Evolutionary conservation across 176 grass and related monocot species (phyloP).

Genomic region (Cocos nucifera): DNA sequence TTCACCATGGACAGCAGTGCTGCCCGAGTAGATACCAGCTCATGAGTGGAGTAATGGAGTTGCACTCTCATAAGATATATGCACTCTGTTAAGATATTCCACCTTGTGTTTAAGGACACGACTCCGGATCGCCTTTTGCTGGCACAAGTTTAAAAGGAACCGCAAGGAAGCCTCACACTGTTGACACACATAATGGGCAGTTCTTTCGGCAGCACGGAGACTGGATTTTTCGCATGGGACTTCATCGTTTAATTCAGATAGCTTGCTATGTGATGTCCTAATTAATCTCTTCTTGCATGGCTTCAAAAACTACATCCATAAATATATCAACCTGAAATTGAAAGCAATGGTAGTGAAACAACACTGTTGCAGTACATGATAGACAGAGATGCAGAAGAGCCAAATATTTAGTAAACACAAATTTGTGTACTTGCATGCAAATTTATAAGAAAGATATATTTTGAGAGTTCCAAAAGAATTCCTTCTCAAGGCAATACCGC

Average conservation of each 20-base stretch:
- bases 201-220: slow-evolving; percentile 32
- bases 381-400: no score
- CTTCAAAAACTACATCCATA: slow-evolving; percentile 85
- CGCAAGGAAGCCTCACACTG: slow-evolving; percentile 89
- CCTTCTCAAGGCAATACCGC: no score
- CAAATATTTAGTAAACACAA: no score
- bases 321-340: slow-evolving; percentile 73
- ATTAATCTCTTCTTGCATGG: slow-evolving; percentile 74
- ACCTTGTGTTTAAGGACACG: slow-evolving; percentile 88
- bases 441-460: no score
- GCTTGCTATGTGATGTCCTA: slow-evolving; percentile 42
- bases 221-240: slow-evolving; percentile 10
- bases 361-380: background rate
- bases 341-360: background rate
- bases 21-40: no score
- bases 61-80: slow-evolving; percentile 5
- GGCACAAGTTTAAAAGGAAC: slow-evolving; percentile 80
- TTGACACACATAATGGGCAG: slow-evolving; percentile 65
- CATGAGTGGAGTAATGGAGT: no score
- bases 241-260: slow-evolving; percentile 37
- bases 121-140: slow-evolving; percentile 80
- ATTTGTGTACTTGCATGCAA: no score
- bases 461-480: no score
- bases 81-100: slow-evolving; percentile 12
- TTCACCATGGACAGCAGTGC: no score